Evolutionary conservation across 2,329 filamentous ascomycete genomes (phyloP), one percentile per base, ranked within the genome.

Genomic region (Ceratocystis albifundus): DNA sequence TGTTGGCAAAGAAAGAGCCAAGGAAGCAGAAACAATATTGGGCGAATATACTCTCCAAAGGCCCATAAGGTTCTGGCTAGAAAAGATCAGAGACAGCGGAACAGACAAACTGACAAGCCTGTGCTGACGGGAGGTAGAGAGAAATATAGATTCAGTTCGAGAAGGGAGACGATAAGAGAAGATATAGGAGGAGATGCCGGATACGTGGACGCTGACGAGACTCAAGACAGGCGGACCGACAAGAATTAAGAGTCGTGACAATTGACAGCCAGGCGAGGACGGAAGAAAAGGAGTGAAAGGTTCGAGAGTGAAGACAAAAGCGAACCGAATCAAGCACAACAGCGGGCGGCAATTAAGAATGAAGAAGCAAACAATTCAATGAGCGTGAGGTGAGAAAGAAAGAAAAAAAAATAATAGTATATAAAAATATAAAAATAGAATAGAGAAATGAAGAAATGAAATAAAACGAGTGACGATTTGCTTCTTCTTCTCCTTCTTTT

Each of bases 351-450:
- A 30, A 53, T 57, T 55, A 36, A 41, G 46, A 30, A n/a, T 20
- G 25, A 28, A 32, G 25, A 45, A 22, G 22, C 36, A 41, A 41
- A 15, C 36, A 41, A 41, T 41, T 15, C 22, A 44, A 53, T 17
- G 44, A 48, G 32, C n/a, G 53, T 22, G 48, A 41, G 53, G 25
- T 48, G 22, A 48, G 32, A 62, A 45, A 59, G n/a, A n/a, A n/a
- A n/a, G n/a, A 36, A 22, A 30, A 36, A 61, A 61, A 50, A 57
- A 61, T 28, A 32, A 61, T 28, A 66, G 46, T 20, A 41, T 25
- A 30, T n/a, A 50, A 20, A 50, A 46, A 57, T 48, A 25, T 46
- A 46, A 20, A 61, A 36, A 30, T 48, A 41, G 15, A 41, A 41
- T 41, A 41, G 36, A 41, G 36, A 41, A 41, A 41, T 15, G 36